Base-by-base conservation (phyloP, 805 yeast genomes). In the Torulaspora indica region DNA sequence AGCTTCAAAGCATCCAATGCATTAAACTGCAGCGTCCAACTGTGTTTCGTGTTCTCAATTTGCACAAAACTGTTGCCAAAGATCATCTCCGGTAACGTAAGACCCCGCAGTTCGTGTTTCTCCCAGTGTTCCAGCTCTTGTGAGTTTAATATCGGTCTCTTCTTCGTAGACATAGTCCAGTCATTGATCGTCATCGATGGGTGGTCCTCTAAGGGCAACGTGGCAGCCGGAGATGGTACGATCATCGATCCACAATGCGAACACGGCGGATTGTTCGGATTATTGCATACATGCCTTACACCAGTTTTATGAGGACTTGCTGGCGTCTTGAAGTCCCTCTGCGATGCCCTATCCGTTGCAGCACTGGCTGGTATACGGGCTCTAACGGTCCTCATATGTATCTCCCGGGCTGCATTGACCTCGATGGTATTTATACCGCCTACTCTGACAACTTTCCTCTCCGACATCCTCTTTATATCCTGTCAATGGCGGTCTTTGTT, bases 51-150 rank as follows among this genome's bases (percentile, higher is more conserved):
- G 47, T 76, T 73, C 40, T 66, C 70, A 8, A 89, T 60, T 39
- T 72, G 75, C 8, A 89, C 79, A 45, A 67, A 66, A 59, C 85
- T 90, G 53, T 85, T 79, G 8, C 98, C 98, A 67, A 93, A 93
- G 5, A 93, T 89, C 98, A 93, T 93, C 63, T 93, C 99, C 0
- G 99, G 99, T 34, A 91, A 67, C 0, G 98, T 95, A 49, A 91
- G 78, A 12, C 80, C 80, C 42, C 83, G 73, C 41, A 80, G 60
- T 34, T 54, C 49, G 4, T 75, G 76, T 10, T 55, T 62, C 48
- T 79, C 85, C 57, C 82, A 75, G 2, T 65, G 66, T 46, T 88
- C 96, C 45, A 91, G 75, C 58, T 89, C 96, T 1, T 64, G 70
- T 1, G 89, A 73, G 52, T 76, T 82, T 48, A 88, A 67, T 36